These are phyloP conservation scores for Punctularia strigosozonata DNA, from an alignment of 768 basidiomycete genomes.

Conservation along the genomic window DNA sequence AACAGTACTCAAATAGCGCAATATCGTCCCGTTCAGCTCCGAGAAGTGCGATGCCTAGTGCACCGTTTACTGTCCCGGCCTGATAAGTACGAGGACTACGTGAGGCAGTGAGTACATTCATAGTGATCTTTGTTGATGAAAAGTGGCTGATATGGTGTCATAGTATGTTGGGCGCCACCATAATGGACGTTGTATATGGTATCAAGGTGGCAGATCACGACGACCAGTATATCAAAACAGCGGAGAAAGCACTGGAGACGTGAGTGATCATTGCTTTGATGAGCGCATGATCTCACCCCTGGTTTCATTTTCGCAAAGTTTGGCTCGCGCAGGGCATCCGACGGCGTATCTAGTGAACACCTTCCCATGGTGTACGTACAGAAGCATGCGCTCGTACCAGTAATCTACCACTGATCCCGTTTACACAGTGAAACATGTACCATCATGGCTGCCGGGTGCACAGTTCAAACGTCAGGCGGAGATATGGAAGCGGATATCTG, in stretches of 20 bases:
- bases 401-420: neutral
- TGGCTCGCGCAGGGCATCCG: no score
- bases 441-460: conserved; percentile 8
- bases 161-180: neutral
- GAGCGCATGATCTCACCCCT: no score
- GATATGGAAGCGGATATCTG: neutral
- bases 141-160: no score
- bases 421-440: conserved; percentile 8
- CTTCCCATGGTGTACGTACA: no score
- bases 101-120: neutral
- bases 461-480: conserved; percentile 5
- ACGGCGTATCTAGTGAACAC: no score
- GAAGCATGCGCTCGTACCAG: no score
- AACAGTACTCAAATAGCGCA: neutral
- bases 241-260: neutral
- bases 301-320: no score
- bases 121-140: no score
- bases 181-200: neutral
- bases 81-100: neutral
- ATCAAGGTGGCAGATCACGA: neutral
- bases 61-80: neutral
- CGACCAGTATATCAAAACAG: neutral
- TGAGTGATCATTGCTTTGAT: no score
- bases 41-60: neutral
- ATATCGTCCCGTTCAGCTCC: neutral